Base-by-base conservation (phyloP, 306 rosid genomes). In the Heteromeles arbutifolia region DNA sequence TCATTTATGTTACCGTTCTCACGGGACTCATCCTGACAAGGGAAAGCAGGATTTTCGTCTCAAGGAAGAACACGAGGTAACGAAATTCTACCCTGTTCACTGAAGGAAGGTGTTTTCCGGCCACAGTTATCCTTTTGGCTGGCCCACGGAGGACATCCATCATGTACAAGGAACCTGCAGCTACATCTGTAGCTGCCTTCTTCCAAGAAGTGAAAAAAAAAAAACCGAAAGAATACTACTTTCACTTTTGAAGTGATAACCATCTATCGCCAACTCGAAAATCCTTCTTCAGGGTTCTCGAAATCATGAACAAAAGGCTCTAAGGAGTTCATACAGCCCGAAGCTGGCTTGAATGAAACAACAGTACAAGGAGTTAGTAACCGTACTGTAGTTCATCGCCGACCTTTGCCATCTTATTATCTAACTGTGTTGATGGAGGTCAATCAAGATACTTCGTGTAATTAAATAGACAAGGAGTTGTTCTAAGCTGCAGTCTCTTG, bases 401-500 rank as follows among this genome's bases (percentile, higher is more conserved):
- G 31, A 9, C 56, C 64, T 21, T 18, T 31, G 65, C 70, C 71
- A 70, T n/a, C 71, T 45, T 24, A 3, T 14, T 29, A 70, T 70
- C 37, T 41, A 43, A 24, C 14, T 61, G 8, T 14, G 32, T 11
- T 22, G 26, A 10, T 29, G 48, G 71, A 18, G 80, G 74, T 39
- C 34, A 65, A 32, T 41, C 41, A 58, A 25, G 19, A 67, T 34
- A 58, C 26, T 53, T 37, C 1, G 52, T 3, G 12, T 22, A 54
- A 41, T 7, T 57, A 66, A 54, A 1, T 17, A 10, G 12, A 45
- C 11, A 61, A 29, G 32, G 63, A 56, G 44, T 18, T 24, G 44
- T 73, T 56, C 67, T 12, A 56, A 26, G n/a, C 72, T 48, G 56
- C 65, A 72, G 50, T 76, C 78, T 67, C 61, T 72, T 45, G 58